Evolutionary conservation across 306 rosid species (phyloP).

Genomic region (Dryas alaskensis): DNA sequence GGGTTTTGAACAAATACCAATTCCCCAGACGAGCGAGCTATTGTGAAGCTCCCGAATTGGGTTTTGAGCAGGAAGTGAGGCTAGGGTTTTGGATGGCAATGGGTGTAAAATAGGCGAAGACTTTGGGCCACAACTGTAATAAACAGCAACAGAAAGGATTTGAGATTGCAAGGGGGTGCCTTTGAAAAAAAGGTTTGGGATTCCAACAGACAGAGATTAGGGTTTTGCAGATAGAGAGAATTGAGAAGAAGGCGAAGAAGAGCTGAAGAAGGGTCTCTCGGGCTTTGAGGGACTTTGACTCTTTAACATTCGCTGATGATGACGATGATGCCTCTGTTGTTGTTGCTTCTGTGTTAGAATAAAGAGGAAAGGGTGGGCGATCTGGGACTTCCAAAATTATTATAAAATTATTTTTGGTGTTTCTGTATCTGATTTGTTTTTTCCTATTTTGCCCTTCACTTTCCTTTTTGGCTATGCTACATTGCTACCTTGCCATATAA

Average conservation of each 20-base stretch:
- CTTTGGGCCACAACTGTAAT: slow-evolving; percentile 16
- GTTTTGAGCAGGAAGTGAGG: slow-evolving; percentile 24
- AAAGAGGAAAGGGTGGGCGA: slow-evolving; percentile 41
- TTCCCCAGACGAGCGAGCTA: slow-evolving; percentile 31
- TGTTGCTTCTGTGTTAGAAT: slow-evolving; percentile 35
- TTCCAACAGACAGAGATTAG: slow-evolving; percentile 24
- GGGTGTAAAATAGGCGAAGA: slow-evolving; percentile 15
- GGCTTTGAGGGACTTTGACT: slow-evolving; percentile 56
- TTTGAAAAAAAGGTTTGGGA: slow-evolving; percentile 9
- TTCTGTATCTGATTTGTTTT: not conserved
- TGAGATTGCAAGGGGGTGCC: slow-evolving; percentile 2
- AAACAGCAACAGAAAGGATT: not conserved
- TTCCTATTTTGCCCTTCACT: slow-evolving; percentile 5
- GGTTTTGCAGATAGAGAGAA: slow-evolving; percentile 10
- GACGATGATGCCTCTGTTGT: slow-evolving; percentile 56
- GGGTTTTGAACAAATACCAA: slow-evolving; percentile 57
- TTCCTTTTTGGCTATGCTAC: not conserved
- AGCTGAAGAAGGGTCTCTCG: slow-evolving; percentile 39
- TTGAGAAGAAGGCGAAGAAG: slow-evolving; percentile 14
- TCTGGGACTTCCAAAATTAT: slow-evolving; percentile 21
- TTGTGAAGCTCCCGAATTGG: slow-evolving; percentile 26
- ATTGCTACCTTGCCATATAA: not conserved
- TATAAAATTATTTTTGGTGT: not conserved
- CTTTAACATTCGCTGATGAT: slow-evolving; percentile 42
- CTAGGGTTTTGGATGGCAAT: slow-evolving; percentile 55